Percentiles rank a stretch among this genome's conserved stretches.
These are phyloP conservation scores for Citrus maxima DNA, from an alignment of 345 rosid genomes.

Conservation along the genomic window DNA sequence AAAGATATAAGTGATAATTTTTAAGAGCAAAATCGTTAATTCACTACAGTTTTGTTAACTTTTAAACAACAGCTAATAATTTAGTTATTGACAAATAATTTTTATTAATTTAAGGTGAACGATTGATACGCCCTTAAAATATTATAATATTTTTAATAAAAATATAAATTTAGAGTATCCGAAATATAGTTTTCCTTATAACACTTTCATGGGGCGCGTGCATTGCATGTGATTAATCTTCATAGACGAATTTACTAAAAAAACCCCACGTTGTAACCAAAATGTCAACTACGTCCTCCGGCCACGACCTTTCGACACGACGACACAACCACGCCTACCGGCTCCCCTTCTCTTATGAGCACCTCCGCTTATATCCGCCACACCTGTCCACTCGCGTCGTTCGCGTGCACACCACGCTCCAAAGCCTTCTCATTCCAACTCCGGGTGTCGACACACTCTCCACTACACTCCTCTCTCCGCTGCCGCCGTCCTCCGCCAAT, in stretches of 20 bases:
- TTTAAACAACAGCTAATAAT: fast-evolving
- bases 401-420: slow-evolving; percentile 12
- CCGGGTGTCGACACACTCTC: background rate
- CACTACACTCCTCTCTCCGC: slow-evolving; percentile 1
- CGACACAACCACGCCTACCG: background rate
- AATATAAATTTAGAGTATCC: fast-evolving
- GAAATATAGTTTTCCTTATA: fast-evolving
- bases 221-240: background rate
- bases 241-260: no score
- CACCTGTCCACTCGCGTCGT: background rate
- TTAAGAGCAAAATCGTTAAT: fast-evolving
- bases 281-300: background rate
- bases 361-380: background rate
- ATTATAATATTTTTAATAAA: no score
- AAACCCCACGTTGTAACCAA: no score
- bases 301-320: background rate
- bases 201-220: background rate
- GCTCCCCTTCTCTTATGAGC: background rate
- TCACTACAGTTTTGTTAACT: fast-evolving
- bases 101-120: fast-evolving
- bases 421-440: background rate
- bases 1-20: fast-evolving
- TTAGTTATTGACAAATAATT: fast-evolving
- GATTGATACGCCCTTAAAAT: fast-evolving
- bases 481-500: slow-evolving; percentile 17